Evolutionary conservation across 192 early-diverging fungal species (phyloP).

Genomic region (Backusella tarrabulga): DNA sequence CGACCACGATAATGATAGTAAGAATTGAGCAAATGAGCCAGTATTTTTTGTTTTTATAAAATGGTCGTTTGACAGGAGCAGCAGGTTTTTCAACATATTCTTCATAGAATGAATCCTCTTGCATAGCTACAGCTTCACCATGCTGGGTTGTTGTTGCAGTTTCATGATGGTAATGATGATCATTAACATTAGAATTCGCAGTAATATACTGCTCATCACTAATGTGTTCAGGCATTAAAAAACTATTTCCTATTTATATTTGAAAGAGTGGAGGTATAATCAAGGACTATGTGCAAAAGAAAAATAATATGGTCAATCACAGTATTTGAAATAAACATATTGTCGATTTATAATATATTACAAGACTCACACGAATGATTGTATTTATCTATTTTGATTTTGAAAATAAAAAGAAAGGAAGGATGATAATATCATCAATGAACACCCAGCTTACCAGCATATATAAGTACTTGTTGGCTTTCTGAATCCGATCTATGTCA

Average conservation of each 20-base stretch:
- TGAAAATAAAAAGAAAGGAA: constrained; percentile 1
- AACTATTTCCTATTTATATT: not conserved
- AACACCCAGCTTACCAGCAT: not conserved
- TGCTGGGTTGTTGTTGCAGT: not conserved
- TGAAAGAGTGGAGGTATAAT: constrained; percentile 16
- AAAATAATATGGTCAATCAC: not conserved
- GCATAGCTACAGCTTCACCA: constrained; percentile 10
- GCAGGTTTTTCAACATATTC: constrained; percentile 45
- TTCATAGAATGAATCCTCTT: constrained; percentile 12
- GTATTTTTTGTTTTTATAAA: constrained; percentile 51
- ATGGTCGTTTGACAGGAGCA: constrained; percentile 36
- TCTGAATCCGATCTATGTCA: not conserved
- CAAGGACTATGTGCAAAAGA: not conserved
- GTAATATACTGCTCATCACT: constrained; percentile 3
- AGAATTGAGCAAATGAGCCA: constrained; percentile 54
- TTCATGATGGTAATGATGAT: constrained; percentile 20
- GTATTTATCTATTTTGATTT: not conserved
- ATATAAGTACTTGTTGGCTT: not conserved
- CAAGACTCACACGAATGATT: not conserved
- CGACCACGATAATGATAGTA: constrained; percentile 44
- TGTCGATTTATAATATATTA: not conserved
- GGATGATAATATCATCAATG: not conserved
- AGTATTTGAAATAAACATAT: not conserved
- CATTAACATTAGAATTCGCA: not conserved
- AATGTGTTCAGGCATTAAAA: constrained; percentile 19